Conservation (phyloP, 768 basidiomycete species). For the Lactarius sp. region DNA sequence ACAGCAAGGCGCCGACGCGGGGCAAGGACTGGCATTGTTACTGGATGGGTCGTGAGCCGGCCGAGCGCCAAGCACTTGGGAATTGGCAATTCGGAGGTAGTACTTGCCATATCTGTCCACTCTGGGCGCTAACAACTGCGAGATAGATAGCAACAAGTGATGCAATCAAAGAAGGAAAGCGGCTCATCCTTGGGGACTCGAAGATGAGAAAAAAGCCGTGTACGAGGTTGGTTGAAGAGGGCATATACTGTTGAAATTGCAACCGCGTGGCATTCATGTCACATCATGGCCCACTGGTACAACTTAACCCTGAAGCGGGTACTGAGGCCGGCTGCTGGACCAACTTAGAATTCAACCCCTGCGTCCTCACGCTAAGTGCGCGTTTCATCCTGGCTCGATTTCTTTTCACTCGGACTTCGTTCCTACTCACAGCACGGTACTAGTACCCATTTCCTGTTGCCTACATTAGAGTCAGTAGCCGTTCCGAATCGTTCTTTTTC, state of each 20-base stretch:
- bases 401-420: neutral
- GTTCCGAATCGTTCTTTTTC: no score
- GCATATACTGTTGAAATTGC: neutral
- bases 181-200: neutral
- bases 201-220: neutral
- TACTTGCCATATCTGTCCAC: conserved; percentile 27
- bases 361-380: neutral
- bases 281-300: neutral
- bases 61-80: neutral
- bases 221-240: neutral
- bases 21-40: conserved; percentile 37
- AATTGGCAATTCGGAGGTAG: neutral
- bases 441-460: no score
- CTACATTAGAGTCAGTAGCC: no score
- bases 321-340: no score
- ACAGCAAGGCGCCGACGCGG: conserved; percentile 40
- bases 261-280: neutral
- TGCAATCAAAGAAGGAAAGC: neutral
- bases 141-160: conserved; percentile 15
- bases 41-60: conserved; percentile 26
- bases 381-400: no score
- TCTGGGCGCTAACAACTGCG: conserved; percentile 25
- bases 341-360: neutral
- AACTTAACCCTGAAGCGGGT: neutral
- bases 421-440: neutral